Evolutionary conservation across 2,329 filamentous ascomycete genomes (phyloP), one percentile per base, ranked within the genome.

Genomic region (Epicoccum sorghinum): DNA sequence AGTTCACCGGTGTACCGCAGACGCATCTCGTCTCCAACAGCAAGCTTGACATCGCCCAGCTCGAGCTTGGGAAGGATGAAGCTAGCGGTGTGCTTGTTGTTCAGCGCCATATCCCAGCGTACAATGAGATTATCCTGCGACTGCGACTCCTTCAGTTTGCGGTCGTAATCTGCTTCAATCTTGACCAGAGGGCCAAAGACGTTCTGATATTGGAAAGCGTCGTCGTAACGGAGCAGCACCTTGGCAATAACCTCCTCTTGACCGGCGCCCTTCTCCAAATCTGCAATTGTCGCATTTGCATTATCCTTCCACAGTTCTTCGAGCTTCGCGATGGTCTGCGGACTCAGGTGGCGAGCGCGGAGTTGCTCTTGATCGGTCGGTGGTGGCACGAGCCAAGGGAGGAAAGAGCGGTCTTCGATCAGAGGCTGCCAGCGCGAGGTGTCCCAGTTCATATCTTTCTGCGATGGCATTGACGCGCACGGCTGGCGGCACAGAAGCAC

Each of bases 361-460:
- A 99, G 88, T 77, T 98, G 95, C 77, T 99, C 95, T 65, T 95
- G 90, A 71, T 99, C 96, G 30, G 90, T 90, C 1, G 95, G 95
- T 8, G 89, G 83, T 40, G 87, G 86, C 7, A 99, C 93, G 23
- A 99, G 89, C 95, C 95, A 99, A 35, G 89, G 84, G 33, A 99
- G 78, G 73, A 99, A 99, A 13, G 92, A 95, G 44, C 95, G 91
- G 71, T 99, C 95, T 75, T 97, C 93, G 61, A 99, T 98, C 54
- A 99, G 82, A 10, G 95, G 95, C 74, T 98, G 93, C 95, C 95
- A 99, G 71, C 93, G 87, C 24, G 93, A 96, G 5, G 93, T 96
- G 74, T 99, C 95, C 95, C 95, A 99, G 75, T 95, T 99, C 93
- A 99, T 98, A 70, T 99, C 95, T 78, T 99, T 99, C 62, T 91